phyloP scores from a whole-genome alignment of 2,329 filamentous ascomycete species.

The Stagonosporopsis cucurbitacearum region DNA sequence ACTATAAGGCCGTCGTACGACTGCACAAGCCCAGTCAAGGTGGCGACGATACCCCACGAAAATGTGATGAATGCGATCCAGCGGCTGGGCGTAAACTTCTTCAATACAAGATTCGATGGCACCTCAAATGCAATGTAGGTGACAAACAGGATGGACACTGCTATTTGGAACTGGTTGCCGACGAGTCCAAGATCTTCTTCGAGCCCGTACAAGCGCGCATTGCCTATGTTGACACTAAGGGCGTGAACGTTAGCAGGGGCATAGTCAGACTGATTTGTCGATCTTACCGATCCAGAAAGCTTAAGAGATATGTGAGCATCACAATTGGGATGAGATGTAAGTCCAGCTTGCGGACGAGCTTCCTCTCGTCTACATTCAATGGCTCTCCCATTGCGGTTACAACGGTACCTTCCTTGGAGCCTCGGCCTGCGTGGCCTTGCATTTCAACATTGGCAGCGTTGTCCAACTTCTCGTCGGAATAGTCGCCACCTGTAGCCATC shows the following conservation, averaged over 20 bases:
- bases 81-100: slow-evolving; percentile 53
- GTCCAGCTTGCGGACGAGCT: slow-evolving; percentile 70
- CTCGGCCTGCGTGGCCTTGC: too few species aligned
- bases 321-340: slow-evolving; percentile 68
- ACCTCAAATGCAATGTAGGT: slow-evolving; percentile 55
- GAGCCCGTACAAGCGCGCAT: slow-evolving; percentile 68
- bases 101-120: slow-evolving; percentile 55
- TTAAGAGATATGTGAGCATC: slow-evolving; percentile 76
- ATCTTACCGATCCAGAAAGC: slow-evolving; percentile 72
- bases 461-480: too few species aligned
- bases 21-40: slow-evolving; percentile 70
- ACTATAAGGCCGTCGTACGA: slow-evolving; percentile 37
- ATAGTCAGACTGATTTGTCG: background rate
- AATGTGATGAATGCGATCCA: slow-evolving; percentile 67
- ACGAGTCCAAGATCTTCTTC: slow-evolving; percentile 66
- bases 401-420: too few species aligned
- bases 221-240: slow-evolving; percentile 70
- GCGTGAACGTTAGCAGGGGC: background rate
- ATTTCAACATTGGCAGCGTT: too few species aligned
- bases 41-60: slow-evolving; percentile 64
- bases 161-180: slow-evolving; percentile 70
- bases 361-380: slow-evolving; percentile 53
- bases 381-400: too few species aligned
- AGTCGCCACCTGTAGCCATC: too few species aligned
- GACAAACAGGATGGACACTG: slow-evolving; percentile 53